Base-by-base conservation (phyloP, 306 rosid species). In the Pterocarpus santalinus region DNA sequence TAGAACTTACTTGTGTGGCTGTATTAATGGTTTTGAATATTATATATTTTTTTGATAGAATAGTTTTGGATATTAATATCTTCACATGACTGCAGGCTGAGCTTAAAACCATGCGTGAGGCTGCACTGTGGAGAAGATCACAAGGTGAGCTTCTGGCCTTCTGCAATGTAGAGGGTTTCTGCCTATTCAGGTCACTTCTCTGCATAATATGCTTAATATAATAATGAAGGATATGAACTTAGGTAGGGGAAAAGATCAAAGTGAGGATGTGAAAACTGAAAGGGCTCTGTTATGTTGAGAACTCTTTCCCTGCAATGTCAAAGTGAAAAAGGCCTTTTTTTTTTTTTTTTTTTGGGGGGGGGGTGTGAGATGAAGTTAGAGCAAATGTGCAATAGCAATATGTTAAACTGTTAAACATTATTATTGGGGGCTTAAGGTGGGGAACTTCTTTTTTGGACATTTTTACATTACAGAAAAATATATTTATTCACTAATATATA, bases 101-200 rank as follows among this genome's bases (percentile, higher is more conserved):
- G 80, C 84, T 94, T 69, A 84, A 87, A 88, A 85, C 65, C 64
- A 94, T 94, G 98, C 97, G 89, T 3, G 97, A 94, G 79, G 91
- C 92, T 81, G 98, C 98, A 75, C 85, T 92, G 60, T 94, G 98
- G 97, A 91, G 98, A 90, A 90, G 84, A 83, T 83, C 90, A 47
- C 97, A 92, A 92, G 98, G 97, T 94, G 79, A 81, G 87, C 38
- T 43, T 22, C 28, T 22, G 28, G 28, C 28, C 28, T 57, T 22
- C 51, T 74, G 39, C 81, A 73, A 30, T 67, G 16, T 73, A 17
- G 68, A 60, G 51, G 72, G 68, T 72, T 77, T 74, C 44, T 79
- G 77, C 78, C 41, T 52, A 75, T 83, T 75, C 22, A 39, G 53
- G 38, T 77, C 68, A 33, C 63, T 87, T 64, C 35, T 14, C 17